Evolutionary conservation across 495 filamentous ascomycete genomes (phyloP).

Genomic region (Penicillium canariense): DNA sequence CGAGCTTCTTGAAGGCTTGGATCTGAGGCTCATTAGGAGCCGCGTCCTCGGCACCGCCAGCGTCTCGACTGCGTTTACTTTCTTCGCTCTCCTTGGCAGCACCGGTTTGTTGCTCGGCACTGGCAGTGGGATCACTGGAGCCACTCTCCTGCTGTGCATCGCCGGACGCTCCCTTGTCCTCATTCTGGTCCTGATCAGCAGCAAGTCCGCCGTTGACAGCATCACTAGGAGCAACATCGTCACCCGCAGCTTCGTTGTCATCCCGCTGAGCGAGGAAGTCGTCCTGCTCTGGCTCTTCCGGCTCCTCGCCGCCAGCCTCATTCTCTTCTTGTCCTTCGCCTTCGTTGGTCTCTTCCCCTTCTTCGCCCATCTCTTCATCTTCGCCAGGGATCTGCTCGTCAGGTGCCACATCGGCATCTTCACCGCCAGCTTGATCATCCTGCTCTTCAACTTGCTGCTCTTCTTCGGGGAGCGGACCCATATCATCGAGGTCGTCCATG

Average conservation of each 20-base stretch:
- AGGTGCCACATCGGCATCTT: slow-evolving; percentile 39
- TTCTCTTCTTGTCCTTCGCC: slow-evolving; percentile 53
- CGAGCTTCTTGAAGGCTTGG: slow-evolving; percentile 83
- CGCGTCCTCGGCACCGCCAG: slow-evolving; percentile 40
- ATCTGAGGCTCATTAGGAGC: slow-evolving; percentile 53
- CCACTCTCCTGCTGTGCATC: slow-evolving; percentile 56
- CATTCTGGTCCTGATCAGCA: slow-evolving; percentile 49
- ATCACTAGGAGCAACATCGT: slow-evolving; percentile 50
- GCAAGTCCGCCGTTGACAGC: slow-evolving; percentile 45
- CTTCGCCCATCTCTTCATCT: slow-evolving; percentile 38
- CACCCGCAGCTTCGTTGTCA: slow-evolving; percentile 43
- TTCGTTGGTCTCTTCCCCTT: slow-evolving; percentile 36
- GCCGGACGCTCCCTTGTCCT: slow-evolving; percentile 66
- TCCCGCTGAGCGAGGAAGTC: slow-evolving; percentile 42
- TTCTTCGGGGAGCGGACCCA: slow-evolving; percentile 56
- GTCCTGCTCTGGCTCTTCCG: slow-evolving; percentile 42
- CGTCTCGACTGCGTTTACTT: slow-evolving; percentile 41
- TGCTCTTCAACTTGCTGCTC: slow-evolving; percentile 37
- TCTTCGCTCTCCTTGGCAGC: slow-evolving; percentile 47
- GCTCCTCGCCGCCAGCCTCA: slow-evolving; percentile 50
- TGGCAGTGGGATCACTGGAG: slow-evolving; percentile 43
- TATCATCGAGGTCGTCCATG: slow-evolving; percentile 70
- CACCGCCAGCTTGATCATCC: slow-evolving; percentile 36
- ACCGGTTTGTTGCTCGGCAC: slow-evolving; percentile 41
- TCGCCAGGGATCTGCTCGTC: slow-evolving; percentile 35